phyloP scores from a whole-genome alignment of 2,329 filamentous ascomycete genomes.

The Claviceps sp. region DNA sequence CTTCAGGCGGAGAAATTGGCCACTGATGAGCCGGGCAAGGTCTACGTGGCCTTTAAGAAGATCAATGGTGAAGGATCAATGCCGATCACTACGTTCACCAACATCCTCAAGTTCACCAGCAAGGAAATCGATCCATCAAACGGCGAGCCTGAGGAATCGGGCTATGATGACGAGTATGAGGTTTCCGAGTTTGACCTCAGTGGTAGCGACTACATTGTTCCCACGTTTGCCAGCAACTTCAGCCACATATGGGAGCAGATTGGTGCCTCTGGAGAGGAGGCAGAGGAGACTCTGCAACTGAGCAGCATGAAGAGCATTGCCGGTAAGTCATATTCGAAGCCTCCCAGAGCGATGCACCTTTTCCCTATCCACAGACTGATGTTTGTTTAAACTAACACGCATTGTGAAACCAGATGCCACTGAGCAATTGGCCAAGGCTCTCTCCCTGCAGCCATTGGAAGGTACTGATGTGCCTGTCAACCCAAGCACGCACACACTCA shows the following conservation, averaged over 20 bases:
- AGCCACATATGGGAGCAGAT: constrained; percentile 92
- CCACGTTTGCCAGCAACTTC: constrained; percentile 88
- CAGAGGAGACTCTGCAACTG: constrained; percentile 80
- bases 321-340: constrained; percentile 42
- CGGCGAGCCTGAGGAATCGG: constrained; percentile 78
- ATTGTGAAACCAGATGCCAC: constrained; percentile 60
- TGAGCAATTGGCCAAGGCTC: constrained; percentile 71
- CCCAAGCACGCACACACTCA: constrained; percentile 84
- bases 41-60: constrained; percentile 93
- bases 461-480: constrained; percentile 85
- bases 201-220: constrained; percentile 87
- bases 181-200: constrained; percentile 84
- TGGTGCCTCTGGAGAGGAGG: constrained; percentile 76
- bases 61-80: constrained; percentile 62
- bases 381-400: constrained; percentile 11
- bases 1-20: constrained; percentile 72
- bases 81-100: constrained; percentile 72
- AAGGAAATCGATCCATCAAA: constrained; percentile 96
- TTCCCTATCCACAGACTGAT: too few species aligned
- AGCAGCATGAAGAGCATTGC: constrained; percentile 82
- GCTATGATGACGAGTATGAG: constrained; percentile 97
- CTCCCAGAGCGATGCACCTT: too few species aligned
- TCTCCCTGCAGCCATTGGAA: constrained; percentile 87
- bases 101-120: constrained; percentile 89
- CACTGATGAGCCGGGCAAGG: constrained; percentile 78